Base-by-base conservation (phyloP, 768 basidiomycete species). In the Kwoniella bestiolae region DNA sequence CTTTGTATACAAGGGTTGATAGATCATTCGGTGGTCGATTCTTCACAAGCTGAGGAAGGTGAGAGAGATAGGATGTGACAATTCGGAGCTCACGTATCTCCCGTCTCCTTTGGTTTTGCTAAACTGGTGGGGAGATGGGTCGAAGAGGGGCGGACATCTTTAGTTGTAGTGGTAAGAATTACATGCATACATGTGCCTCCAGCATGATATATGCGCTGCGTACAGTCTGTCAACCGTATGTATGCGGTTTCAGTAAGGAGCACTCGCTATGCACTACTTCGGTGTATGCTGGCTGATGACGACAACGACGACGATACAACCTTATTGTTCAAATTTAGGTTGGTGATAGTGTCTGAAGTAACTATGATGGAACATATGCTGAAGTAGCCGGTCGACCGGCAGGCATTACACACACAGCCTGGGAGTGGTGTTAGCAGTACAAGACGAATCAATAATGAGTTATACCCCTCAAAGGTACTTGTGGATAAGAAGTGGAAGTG, bases 1-100 rank as follows among this genome's bases (percentile, higher is more conserved):
- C 32, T 46, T 23, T 21, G 16, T 47, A 53, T 34, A 38, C 3
- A 35, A 23, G 32, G 44, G 31, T 45, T 18, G 38, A 58, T 32
- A 26, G 16, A 12, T 21, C 18, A 28, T 25, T 14, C 7, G 34
- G 23, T 56, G 9, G 56, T 26, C 56, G 38, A 44, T 25, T 32
- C 23, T n/a, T 18, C 21, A 44, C 38, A 28, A 50, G 34, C 26
- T 11, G 18, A 51, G 34, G 60, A 50, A 61, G 60, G 62, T 44
- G 53, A 63, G 62, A 63, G 50, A 23, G 53, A 63, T 9, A 44
- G 62, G 46, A 56, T 55, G 21, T 56, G 35, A 41, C 34, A 65
- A 25, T 58, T 34, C 55, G 53, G 45, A 66, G 72, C 72, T 73
- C 75, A 76, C 75, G 75, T 76, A 76, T 76, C 75, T 76, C 75